phyloP scores from a whole-genome alignment of 2,329 filamentous ascomycete genomes.

The Fusarium sp. region DNA sequence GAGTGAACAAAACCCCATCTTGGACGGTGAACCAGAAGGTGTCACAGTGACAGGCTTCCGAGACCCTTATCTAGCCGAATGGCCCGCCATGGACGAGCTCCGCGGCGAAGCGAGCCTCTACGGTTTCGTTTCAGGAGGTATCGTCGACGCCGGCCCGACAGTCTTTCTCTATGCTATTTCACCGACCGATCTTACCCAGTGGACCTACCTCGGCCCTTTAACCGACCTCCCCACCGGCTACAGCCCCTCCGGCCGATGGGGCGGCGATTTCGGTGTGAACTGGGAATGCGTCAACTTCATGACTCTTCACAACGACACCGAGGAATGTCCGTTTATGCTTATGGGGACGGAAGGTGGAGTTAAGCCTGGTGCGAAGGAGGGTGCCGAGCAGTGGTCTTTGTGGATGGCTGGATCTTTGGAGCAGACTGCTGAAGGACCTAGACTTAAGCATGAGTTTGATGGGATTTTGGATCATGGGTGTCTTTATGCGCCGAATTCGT shows the following conservation, averaged over 20 bases:
- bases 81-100: conserved; percentile 44
- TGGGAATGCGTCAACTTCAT: conserved; percentile 63
- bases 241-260: conserved; percentile 55
- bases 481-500: conserved; percentile 62
- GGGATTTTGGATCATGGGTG: conserved; percentile 61
- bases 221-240: conserved; percentile 54
- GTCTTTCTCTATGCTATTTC: conserved; percentile 60
- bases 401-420: conserved; percentile 57
- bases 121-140: conserved; percentile 61
- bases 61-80: conserved; percentile 49
- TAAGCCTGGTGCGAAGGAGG: conserved; percentile 35
- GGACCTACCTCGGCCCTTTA: conserved; percentile 59
- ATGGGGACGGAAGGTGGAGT: conserved; percentile 58
- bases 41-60: conserved; percentile 49
- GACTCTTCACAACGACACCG: conserved; percentile 50
- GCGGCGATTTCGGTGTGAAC: conserved; percentile 61
- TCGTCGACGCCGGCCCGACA: conserved; percentile 55
- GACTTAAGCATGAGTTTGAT: conserved; percentile 52
- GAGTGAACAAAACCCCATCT: conserved; percentile 46
- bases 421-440: conserved; percentile 14
- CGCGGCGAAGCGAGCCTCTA: conserved; percentile 51
- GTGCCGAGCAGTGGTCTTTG: conserved; percentile 40
- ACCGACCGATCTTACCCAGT: conserved; percentile 53
- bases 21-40: conserved; percentile 45
- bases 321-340: conserved; percentile 54